These are phyloP conservation scores for Neoascochyta sp. DNA, from an alignment of 2,329 filamentous ascomycete genomes.

Conservation along the genomic window DNA sequence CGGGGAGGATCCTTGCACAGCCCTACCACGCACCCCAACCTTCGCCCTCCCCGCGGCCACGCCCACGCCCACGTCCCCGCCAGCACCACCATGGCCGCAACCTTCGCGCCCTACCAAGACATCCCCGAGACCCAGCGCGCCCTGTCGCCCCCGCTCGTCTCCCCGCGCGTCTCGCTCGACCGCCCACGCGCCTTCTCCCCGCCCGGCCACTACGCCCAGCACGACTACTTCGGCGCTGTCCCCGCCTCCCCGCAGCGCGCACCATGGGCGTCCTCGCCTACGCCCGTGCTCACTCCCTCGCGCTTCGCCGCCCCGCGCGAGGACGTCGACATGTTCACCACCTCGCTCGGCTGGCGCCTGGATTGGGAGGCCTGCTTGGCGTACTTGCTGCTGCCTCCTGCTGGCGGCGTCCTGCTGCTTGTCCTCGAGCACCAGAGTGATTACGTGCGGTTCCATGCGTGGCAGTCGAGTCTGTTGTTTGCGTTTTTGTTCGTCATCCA, in stretches of 20 bases:
- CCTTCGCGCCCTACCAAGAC: slow-evolving; percentile 97
- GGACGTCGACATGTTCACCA: slow-evolving; percentile 77
- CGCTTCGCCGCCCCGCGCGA: slow-evolving; percentile 45
- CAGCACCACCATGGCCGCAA: slow-evolving; percentile 22
- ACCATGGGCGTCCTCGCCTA: no score
- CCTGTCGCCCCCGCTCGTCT: slow-evolving; percentile 64
- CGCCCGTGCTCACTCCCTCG: no score
- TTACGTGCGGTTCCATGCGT: slow-evolving; percentile 96
- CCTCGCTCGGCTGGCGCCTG: slow-evolving; percentile 78
- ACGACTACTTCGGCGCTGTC: slow-evolving; percentile 37
- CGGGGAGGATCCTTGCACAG: no score
- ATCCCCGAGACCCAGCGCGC: slow-evolving; percentile 80
- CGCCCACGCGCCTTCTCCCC: slow-evolving; percentile 31
- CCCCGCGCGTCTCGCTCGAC: slow-evolving; percentile 38
- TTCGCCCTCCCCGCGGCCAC: slow-evolving; percentile 1
- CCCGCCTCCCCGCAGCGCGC: slow-evolving; percentile 20
- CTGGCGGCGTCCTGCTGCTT: slow-evolving; percentile 79
- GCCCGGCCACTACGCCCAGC: slow-evolving; percentile 39
- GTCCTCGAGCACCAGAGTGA: slow-evolving; percentile 92
- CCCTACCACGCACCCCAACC: slow-evolving; percentile 4
- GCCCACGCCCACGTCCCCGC: slow-evolving; percentile 1
- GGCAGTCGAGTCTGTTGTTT: slow-evolving; percentile 86
- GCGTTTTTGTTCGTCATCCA: slow-evolving; percentile 68
- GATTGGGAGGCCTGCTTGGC: slow-evolving; percentile 89
- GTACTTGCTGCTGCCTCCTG: slow-evolving; percentile 79